Percentiles rank a stretch among this genome's conserved stretches.
These are phyloP conservation scores for Acanthamoeba healyi DNA, from an alignment of 208 protist genomes.

Conservation along the genomic window DNA sequence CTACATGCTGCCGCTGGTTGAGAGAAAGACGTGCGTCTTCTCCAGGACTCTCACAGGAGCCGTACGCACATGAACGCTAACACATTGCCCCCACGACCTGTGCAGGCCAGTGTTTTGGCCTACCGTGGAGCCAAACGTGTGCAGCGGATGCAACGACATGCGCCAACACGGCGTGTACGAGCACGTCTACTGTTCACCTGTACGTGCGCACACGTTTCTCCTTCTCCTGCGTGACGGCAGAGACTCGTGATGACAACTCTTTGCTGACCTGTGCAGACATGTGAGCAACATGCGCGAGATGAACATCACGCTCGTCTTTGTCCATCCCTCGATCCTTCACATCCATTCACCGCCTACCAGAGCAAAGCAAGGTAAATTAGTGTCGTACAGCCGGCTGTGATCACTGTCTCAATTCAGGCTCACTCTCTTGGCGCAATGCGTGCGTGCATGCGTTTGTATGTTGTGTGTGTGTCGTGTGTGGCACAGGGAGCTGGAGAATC, in stretches of 20 bases:
- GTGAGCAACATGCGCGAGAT: not conserved
- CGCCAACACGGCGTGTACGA: not conserved
- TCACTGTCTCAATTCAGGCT: too few species aligned
- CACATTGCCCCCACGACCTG: too few species aligned
- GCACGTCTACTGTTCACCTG: not conserved
- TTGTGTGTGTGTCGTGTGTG: not conserved
- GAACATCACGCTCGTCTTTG: not conserved
- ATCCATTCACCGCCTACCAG: constrained; percentile 16
- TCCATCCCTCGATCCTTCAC: not conserved
- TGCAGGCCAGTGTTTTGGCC: constrained; percentile 55
- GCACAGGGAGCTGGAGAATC: constrained; percentile 30
- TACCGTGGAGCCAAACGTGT: not conserved
- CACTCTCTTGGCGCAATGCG: not conserved
- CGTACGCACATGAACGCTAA: too few species aligned
- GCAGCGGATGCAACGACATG: not conserved
- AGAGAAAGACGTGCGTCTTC: not conserved
- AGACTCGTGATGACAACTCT: too few species aligned
- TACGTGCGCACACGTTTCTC: not conserved
- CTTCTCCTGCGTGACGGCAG: not conserved
- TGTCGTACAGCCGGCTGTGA: too few species aligned
- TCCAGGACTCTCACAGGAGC: not conserved
- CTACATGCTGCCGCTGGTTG: constrained; percentile 28
- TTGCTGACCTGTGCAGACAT: not conserved
- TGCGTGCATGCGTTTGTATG: not conserved
- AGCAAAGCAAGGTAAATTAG: not conserved